Conservation (phyloP, 352 stramenopile genomes). For the Phytophthora palmivora region DNA sequence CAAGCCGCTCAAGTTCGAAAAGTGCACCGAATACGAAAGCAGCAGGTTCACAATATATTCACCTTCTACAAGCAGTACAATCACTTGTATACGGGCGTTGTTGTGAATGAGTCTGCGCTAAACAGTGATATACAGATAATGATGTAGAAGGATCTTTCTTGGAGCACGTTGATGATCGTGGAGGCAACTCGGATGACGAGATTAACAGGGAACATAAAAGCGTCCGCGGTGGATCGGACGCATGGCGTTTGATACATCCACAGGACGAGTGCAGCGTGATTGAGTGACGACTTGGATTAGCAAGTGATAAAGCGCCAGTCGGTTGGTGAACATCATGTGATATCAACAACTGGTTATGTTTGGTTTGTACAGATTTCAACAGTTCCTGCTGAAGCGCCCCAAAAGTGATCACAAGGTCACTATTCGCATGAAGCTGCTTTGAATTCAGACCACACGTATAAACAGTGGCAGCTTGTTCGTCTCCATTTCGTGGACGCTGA, state of each 20-base stretch:
- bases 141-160: not conserved
- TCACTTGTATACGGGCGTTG: not conserved
- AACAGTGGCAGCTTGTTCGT: not conserved
- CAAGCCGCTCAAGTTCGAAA: conserved; percentile 2
- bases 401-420: not conserved
- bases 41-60: not conserved
- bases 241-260: not conserved
- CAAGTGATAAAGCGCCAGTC: not conserved
- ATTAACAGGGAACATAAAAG: not conserved
- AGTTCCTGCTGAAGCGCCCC: too few species aligned
- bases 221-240: not conserved
- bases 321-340: not conserved
- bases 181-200: not conserved
- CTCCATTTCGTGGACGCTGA: conserved; percentile 5
- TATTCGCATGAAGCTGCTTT: conserved; percentile 3
- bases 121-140: conserved; percentile 6
- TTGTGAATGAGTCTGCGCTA: not conserved
- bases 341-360: too few species aligned
- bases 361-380: too few species aligned
- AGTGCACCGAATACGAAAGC: conserved; percentile 9
- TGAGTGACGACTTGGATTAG: conserved; percentile 1
- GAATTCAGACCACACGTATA: not conserved
- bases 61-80: conserved; percentile 12
- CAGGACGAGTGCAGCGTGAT: conserved; percentile 1
- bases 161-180: conserved; percentile 1